Conservation (phyloP, 2,329 filamentous ascomycete species). For the Fusarium nodosum region DNA sequence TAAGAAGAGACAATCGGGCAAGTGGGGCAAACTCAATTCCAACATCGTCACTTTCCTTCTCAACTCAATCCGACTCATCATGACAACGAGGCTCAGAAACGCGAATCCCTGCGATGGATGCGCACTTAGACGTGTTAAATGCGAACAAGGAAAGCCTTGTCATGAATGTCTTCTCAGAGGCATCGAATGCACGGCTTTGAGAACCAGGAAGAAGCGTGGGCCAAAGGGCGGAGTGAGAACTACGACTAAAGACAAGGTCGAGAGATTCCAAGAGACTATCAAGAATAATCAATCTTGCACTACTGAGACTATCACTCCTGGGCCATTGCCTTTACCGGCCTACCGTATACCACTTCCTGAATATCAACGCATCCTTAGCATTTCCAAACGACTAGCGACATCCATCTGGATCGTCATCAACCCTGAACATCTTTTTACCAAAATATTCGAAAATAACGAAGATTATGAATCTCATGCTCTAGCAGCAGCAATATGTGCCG, state of each 20-base stretch:
- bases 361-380: conserved; percentile 40
- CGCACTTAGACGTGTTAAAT: conserved; percentile 37
- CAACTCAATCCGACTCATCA: conserved; percentile 4
- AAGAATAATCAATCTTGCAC: conserved; percentile 5
- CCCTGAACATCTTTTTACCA: conserved; percentile 36
- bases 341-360: conserved; percentile 37
- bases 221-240: conserved; percentile 37
- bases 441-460: conserved; percentile 24
- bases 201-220: conserved; percentile 35
- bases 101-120: conserved; percentile 40
- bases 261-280: conserved; percentile 36
- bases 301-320: background rate
- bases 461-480: conserved; percentile 46
- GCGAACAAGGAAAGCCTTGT: conserved; percentile 37
- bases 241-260: conserved; percentile 31
- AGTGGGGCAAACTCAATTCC: conserved; percentile 33
- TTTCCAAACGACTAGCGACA: conserved; percentile 41
- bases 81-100: conserved; percentile 37
- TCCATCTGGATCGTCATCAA: conserved; percentile 48
- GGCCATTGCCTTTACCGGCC: conserved; percentile 6
- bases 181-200: conserved; percentile 34
- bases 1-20: background rate
- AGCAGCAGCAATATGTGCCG: conserved; percentile 47
- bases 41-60: conserved; percentile 23
- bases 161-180: conserved; percentile 35